Percentiles rank a stretch among this genome's conserved stretches.
These are phyloP conservation scores for Nigrospora sphaerica DNA, from an alignment of 2,329 filamentous ascomycete species.

Conservation along the genomic window DNA sequence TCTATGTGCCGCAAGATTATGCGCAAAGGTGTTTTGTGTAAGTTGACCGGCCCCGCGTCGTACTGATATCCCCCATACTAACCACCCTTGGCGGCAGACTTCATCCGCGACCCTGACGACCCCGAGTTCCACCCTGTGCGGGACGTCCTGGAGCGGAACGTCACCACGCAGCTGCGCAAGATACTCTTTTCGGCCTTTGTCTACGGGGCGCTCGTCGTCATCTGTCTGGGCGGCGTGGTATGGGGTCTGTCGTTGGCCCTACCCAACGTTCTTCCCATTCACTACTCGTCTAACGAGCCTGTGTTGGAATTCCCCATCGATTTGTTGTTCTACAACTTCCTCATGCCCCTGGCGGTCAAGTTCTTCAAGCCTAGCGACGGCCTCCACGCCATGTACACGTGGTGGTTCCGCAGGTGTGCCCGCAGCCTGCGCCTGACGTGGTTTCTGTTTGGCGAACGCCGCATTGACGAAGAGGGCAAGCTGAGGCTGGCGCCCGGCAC, in stretches of 20 bases:
- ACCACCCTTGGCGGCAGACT: conserved; percentile 53
- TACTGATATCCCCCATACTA: neutral
- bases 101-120: conserved; percentile 96
- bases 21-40: conserved; percentile 86
- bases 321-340: conserved; percentile 91
- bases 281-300: conserved; percentile 88
- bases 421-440: conserved; percentile 73
- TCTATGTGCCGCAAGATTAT: conserved; percentile 99
- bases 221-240: conserved; percentile 91
- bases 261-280: conserved; percentile 73
- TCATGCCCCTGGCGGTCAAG: conserved; percentile 81
- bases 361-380: conserved; percentile 81
- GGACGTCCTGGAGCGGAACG: conserved; percentile 88
- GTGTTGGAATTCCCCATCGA: conserved; percentile 93
- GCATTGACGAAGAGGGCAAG: conserved; percentile 72
- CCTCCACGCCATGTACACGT: conserved; percentile 79
- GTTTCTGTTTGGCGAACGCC: conserved; percentile 85
- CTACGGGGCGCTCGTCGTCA: conserved; percentile 84
- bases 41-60: conserved; percentile 27
- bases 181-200: conserved; percentile 94
- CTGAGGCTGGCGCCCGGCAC: conserved; percentile 38
- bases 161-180: conserved; percentile 89
- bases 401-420: conserved; percentile 93
- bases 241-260: conserved; percentile 74
- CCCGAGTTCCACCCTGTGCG: conserved; percentile 97